These are phyloP conservation scores for Tricholoma sp. DNA, from an alignment of 768 basidiomycete species.

Conservation along the genomic window DNA sequence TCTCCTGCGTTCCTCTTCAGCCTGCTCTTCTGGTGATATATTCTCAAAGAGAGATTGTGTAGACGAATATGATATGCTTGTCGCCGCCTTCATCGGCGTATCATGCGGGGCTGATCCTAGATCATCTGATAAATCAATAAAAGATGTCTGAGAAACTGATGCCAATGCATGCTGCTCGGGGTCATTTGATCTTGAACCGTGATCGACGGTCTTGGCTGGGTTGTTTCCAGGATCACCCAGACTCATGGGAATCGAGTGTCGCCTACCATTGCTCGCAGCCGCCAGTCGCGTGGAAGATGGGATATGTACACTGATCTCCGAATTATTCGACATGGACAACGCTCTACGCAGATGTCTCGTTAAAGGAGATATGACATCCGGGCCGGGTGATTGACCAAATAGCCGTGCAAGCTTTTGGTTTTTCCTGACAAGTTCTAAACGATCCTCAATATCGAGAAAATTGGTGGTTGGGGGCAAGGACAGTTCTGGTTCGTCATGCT, in stretches of 20 bases:
- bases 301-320: slow-evolving; percentile 9
- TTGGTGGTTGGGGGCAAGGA: slow-evolving; percentile 62
- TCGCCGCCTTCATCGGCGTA: slow-evolving; percentile 14
- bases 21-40: slow-evolving; percentile 45
- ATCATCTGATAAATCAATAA: slow-evolving; percentile 70
- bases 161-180: slow-evolving; percentile 18
- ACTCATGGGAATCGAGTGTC: slow-evolving; percentile 53
- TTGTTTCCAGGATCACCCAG: slow-evolving; percentile 15
- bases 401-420: slow-evolving; percentile 76
- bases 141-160: slow-evolving; percentile 39
- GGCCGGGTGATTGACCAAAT: slow-evolving; percentile 64
- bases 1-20: slow-evolving; percentile 57
- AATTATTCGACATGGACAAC: slow-evolving; percentile 19
- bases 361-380: slow-evolving; percentile 23
- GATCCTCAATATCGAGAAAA: slow-evolving; percentile 55
- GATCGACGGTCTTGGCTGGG: slow-evolving; percentile 1
- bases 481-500: slow-evolving; percentile 4
- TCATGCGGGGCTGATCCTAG: slow-evolving; percentile 27
- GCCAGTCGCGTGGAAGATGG: slow-evolving; percentile 29
- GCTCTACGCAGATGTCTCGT: slow-evolving; percentile 13
- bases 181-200: slow-evolving; percentile 3
- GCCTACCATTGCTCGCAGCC: slow-evolving; percentile 30
- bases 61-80: slow-evolving; percentile 31
- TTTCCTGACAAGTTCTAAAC: slow-evolving; percentile 67
- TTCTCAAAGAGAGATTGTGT: slow-evolving; percentile 44